phyloP scores from a whole-genome alignment of 2,329 filamentous ascomycete genomes.

The Aspergillus fructus region DNA sequence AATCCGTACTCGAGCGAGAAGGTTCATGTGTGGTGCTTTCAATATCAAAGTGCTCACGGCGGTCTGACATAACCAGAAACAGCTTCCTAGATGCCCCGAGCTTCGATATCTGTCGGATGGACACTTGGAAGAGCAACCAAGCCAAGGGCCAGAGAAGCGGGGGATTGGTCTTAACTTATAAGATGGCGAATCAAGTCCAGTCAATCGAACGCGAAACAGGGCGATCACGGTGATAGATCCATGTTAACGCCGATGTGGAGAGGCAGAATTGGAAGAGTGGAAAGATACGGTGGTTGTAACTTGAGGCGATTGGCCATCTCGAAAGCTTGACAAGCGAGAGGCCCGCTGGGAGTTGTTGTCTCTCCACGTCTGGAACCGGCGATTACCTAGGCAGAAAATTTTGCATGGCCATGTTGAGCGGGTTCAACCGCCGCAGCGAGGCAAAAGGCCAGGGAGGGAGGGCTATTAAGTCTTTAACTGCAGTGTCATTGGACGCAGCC shows the following conservation, averaged over 20 bases:
- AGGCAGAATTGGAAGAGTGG: neutral
- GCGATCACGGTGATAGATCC: constrained; percentile 4
- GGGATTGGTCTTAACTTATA: neutral
- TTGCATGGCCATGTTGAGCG: neutral
- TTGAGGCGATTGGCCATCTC: neutral
- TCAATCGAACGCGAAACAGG: neutral
- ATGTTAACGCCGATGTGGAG: constrained; percentile 7
- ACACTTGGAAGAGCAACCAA: neutral
- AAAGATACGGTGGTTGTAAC: neutral
- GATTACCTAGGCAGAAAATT: neutral
- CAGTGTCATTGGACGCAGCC: neutral
- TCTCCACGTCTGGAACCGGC: neutral
- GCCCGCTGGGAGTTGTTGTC: neutral
- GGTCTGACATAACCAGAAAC: constrained; percentile 13
- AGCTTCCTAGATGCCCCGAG: neutral
- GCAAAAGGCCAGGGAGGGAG: too few species aligned
- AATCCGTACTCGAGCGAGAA: constrained; percentile 18
- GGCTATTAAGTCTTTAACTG: neutral
- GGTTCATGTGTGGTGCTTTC: constrained; percentile 15
- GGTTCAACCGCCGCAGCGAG: neutral
- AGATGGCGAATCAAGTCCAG: neutral
- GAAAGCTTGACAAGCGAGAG: constrained; percentile 7
- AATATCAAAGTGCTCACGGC: neutral
- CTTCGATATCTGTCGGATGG: neutral
- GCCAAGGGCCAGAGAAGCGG: neutral